Conservation (phyloP, 1,284 basidiomycete species). For the Coniferiporia weirii region DNA sequence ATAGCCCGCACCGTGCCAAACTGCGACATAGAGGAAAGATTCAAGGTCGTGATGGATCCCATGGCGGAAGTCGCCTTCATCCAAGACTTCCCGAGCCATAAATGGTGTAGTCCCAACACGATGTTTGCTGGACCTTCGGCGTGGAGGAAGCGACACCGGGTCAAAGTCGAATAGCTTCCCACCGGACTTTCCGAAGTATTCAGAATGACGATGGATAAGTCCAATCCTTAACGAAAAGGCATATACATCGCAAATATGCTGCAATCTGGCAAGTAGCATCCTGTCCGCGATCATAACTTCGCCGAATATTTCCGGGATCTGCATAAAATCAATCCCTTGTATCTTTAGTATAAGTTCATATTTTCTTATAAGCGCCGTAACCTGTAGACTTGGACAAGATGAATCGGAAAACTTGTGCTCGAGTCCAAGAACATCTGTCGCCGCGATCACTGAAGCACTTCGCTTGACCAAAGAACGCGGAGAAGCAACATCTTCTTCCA, state of each 20-base stretch:
- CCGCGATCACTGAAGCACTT: too few species aligned
- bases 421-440: too few species aligned
- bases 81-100: conserved; percentile 1
- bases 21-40: not conserved
- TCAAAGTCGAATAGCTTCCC: conserved; percentile 7
- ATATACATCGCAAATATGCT: not conserved
- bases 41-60: not conserved
- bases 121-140: not conserved
- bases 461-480: too few species aligned
- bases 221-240: not conserved
- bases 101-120: not conserved
- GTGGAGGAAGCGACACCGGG: not conserved
- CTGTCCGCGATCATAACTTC: not conserved
- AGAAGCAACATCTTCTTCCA: too few species aligned
- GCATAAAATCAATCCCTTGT: not conserved
- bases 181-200: not conserved
- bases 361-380: not conserved
- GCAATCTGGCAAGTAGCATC: not conserved
- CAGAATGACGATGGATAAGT: not conserved
- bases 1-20: not conserved
- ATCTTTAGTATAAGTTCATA: not conserved
- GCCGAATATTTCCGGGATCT: not conserved
- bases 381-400: not conserved
- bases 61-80: not conserved
- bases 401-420: too few species aligned